Evolutionary conservation across 2,329 filamentous ascomycete species (phyloP).

Genomic region (Colletotrichum horii): DNA sequence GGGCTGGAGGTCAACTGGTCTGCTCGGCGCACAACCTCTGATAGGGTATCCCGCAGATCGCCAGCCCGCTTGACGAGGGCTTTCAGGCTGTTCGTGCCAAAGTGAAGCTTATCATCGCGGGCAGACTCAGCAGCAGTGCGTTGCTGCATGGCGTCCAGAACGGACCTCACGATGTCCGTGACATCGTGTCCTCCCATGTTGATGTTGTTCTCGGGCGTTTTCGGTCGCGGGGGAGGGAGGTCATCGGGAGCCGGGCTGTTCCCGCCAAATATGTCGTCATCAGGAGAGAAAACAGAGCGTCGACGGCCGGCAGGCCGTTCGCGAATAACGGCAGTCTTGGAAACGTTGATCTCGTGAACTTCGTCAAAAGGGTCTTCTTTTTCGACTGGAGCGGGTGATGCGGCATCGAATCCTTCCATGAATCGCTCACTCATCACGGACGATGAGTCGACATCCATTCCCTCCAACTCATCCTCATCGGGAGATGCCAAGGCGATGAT

Average conservation of each 20-base stretch:
- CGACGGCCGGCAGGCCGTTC: conserved; percentile 58
- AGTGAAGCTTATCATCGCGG: conserved; percentile 63
- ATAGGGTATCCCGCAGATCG: conserved; percentile 62
- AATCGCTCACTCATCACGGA: conserved; percentile 49
- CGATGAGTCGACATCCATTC: conserved; percentile 38
- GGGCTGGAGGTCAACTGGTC: conserved; percentile 65
- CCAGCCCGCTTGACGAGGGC: conserved; percentile 68
- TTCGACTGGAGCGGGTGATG: conserved; percentile 39
- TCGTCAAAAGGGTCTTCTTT: conserved; percentile 48
- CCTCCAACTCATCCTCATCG: conserved; percentile 61
- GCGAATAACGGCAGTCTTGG: conserved; percentile 57
- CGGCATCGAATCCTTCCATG: conserved; percentile 52
- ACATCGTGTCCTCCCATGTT: conserved; percentile 39
- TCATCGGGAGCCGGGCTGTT: conserved; percentile 51
- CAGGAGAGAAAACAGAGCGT: conserved; percentile 68
- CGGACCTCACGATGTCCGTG: conserved; percentile 60
- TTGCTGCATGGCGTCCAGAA: conserved; percentile 69
- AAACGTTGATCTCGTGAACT: conserved; percentile 45
- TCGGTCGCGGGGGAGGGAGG: conserved; percentile 41
- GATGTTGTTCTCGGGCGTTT: conserved; percentile 42
- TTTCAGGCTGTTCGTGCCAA: conserved; percentile 72
- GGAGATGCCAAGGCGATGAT: conserved; percentile 85
- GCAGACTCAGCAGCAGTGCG: conserved; percentile 48
- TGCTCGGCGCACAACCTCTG: conserved; percentile 63
- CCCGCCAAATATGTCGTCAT: conserved; percentile 70